These are phyloP conservation scores for Sphaerostilbella broomeana DNA, from an alignment of 2,329 filamentous ascomycete genomes.

Conservation along the genomic window DNA sequence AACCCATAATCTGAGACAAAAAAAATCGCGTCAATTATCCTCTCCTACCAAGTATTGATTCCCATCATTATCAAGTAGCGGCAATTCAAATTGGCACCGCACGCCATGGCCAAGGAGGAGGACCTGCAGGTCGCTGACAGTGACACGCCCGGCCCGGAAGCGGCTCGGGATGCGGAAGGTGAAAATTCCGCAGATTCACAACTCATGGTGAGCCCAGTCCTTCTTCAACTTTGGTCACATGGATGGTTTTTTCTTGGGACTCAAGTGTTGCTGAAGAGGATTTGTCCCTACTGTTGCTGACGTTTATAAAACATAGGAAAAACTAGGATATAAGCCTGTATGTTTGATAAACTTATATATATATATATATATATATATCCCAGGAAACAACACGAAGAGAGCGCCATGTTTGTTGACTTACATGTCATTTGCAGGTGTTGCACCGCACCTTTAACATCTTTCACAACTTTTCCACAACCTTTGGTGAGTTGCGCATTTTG, in stretches of 20 bases:
- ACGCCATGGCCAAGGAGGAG: no score
- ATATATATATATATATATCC: not conserved
- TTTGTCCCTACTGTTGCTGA: no score
- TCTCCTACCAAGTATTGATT: no score
- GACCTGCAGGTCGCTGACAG: no score
- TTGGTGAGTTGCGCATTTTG: constrained; percentile 36
- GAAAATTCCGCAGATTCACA: not conserved
- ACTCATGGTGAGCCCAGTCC: not conserved
- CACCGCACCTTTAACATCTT: constrained; percentile 51
- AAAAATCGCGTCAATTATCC: no score
- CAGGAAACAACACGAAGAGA: no score
- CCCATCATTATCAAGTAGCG: no score
- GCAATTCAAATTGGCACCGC: no score
- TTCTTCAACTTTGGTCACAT: no score
- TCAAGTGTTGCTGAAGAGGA: no score
- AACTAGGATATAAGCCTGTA: constrained; percentile 23
- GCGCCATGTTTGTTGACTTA: not conserved
- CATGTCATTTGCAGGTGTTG: constrained; percentile 36
- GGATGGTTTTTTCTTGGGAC: no score
- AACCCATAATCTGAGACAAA: no score
- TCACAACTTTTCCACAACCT: constrained; percentile 54
- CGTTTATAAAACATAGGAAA: constrained; percentile 13
- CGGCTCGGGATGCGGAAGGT: not conserved
- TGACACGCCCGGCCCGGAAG: not conserved
- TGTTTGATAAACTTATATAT: not conserved